These are phyloP conservation scores for Euclidium syriacum DNA, from an alignment of 345 rosid genomes.

Conservation along the genomic window DNA sequence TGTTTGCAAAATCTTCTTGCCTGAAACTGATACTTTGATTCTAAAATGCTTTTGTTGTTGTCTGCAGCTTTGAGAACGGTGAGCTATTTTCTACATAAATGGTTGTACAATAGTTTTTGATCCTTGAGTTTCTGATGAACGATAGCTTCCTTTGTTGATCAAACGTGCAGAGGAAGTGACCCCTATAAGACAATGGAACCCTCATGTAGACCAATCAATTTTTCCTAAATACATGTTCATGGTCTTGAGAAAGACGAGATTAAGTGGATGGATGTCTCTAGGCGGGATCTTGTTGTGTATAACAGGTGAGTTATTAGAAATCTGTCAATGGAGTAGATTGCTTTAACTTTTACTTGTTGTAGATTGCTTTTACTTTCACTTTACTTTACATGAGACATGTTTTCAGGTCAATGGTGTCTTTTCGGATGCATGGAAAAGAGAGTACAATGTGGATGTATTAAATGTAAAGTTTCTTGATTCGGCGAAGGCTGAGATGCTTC, in stretches of 20 bases:
- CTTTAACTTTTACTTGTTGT: conserved; percentile 12
- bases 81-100: too few species aligned
- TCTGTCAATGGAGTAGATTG: neutral
- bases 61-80: too few species aligned
- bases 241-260: conserved; percentile 88
- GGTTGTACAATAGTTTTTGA: too few species aligned
- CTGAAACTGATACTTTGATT: too few species aligned
- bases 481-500: too few species aligned
- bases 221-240: conserved; percentile 96
- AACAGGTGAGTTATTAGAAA: conserved; percentile 52
- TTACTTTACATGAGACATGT: conserved; percentile 98
- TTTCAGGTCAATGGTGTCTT: too few species aligned
- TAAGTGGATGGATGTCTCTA: conserved; percentile 97
- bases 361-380: conserved; percentile 97
- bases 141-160: conserved; percentile 8
- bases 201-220: conserved; percentile 77
- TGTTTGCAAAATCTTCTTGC: too few species aligned
- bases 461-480: too few species aligned
- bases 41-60: too few species aligned
- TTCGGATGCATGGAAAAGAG: too few species aligned
- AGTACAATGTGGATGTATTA: too few species aligned
- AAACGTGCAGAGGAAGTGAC: conserved; percentile 76
- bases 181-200: conserved; percentile 88
- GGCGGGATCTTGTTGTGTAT: conserved; percentile 96
- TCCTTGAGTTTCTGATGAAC: conserved; percentile 17